phyloP scores from a whole-genome alignment of 2,329 filamentous ascomycete genomes.

The Neopestalotiopsis rosae region DNA sequence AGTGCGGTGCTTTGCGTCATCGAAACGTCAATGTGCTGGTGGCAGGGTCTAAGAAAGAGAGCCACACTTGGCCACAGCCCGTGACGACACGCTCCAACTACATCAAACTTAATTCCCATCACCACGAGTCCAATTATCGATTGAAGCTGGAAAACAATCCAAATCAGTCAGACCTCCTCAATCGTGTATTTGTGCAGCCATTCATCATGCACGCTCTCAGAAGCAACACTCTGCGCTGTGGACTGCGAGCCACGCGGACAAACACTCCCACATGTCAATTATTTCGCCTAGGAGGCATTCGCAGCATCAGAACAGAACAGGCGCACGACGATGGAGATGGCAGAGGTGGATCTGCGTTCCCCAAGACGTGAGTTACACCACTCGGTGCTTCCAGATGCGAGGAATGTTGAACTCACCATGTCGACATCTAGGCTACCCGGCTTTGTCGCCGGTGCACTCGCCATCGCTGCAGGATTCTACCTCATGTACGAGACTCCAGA shows the following conservation, averaged over 20 bases:
- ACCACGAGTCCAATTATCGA: no score
- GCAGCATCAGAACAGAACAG: neutral
- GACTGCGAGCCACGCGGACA: neutral
- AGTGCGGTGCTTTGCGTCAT: neutral
- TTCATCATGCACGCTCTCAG: neutral
- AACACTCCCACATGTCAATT: neutral
- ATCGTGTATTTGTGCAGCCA: no score
- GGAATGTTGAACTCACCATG: no score
- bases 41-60: neutral
- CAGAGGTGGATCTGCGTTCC: neutral
- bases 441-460: neutral
- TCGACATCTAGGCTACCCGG: neutral
- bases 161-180: no score
- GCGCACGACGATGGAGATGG: neutral
- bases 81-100: no score
- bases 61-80: no score
- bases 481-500: neutral
- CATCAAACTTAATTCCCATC: no score
- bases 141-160: no score
- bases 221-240: neutral
- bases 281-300: neutral
- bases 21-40: neutral
- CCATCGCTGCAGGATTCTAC: neutral
- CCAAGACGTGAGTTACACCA: neutral
- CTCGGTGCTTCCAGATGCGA: no score